These are phyloP conservation scores for Tylopilus sp. DNA, from an alignment of 768 basidiomycete genomes.

Conservation along the genomic window DNA sequence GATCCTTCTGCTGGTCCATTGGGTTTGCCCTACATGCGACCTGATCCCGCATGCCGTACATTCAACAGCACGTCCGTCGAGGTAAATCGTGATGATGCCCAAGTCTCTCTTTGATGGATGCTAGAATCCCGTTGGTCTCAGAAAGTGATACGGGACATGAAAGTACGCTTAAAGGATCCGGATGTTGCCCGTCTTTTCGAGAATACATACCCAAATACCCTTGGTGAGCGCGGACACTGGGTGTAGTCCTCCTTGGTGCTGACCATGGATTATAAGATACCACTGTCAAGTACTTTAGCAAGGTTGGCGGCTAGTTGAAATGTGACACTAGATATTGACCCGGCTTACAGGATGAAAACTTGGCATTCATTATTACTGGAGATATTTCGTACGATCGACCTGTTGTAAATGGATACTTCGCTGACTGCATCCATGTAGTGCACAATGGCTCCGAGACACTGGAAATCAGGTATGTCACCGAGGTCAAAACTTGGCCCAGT, in stretches of 20 bases:
- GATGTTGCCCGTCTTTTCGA: slow-evolving; percentile 77
- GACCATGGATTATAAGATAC: slow-evolving; percentile 48
- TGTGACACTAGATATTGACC: slow-evolving; percentile 2
- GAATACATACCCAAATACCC: slow-evolving; percentile 79
- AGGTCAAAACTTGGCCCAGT: neutral
- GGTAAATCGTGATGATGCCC: slow-evolving; percentile 40
- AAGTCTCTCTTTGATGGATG: neutral
- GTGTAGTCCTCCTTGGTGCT: neutral
- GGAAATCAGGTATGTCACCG: slow-evolving; percentile 58
- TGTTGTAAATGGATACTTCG: neutral
- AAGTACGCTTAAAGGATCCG: slow-evolving; percentile 64
- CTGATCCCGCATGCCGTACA: slow-evolving; percentile 63
- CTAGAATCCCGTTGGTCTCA: slow-evolving; percentile 24
- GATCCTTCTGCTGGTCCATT: slow-evolving; percentile 57
- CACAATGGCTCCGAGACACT: slow-evolving; percentile 82
- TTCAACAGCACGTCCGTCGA: slow-evolving; percentile 76
- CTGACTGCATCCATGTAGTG: slow-evolving; percentile 39
- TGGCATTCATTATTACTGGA: slow-evolving; percentile 81
- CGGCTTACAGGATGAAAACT: slow-evolving; percentile 50
- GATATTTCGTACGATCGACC: slow-evolving; percentile 64
- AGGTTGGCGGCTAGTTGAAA: slow-evolving; percentile 34
- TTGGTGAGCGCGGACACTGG: slow-evolving; percentile 45
- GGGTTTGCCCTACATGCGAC: slow-evolving; percentile 70
- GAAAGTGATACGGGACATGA: slow-evolving; percentile 78
- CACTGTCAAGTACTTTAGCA: slow-evolving; percentile 71